These are phyloP conservation scores for Yamagishiella unicocca DNA, from an alignment of 139 green algal species.

Conservation along the genomic window DNA sequence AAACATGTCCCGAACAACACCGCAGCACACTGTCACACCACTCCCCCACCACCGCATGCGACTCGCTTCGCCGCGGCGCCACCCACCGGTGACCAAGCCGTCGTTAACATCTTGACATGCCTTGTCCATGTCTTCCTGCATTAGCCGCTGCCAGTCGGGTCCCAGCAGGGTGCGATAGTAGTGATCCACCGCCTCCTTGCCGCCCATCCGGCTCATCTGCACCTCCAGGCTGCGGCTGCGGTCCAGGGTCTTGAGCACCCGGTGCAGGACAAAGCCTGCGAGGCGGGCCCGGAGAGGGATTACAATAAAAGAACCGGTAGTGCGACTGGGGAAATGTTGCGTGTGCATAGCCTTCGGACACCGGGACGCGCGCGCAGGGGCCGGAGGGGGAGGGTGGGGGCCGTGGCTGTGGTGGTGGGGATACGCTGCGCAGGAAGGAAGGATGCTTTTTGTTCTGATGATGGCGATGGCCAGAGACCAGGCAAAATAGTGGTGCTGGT, in stretches of 20 bases:
- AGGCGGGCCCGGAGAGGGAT: too few species aligned
- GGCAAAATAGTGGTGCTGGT: too few species aligned
- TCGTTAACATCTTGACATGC: conserved; percentile 65
- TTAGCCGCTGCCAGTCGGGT: conserved; percentile 63
- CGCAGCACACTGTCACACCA: not conserved
- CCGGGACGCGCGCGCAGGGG: too few species aligned
- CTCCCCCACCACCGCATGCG: not conserved
- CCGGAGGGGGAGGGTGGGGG: not conserved
- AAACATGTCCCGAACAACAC: too few species aligned
- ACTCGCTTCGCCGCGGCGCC: not conserved
- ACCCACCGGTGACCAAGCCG: conserved; percentile 60
- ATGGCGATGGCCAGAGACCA: too few species aligned
- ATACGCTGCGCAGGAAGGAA: too few species aligned
- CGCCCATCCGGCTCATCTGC: conserved; percentile 44
- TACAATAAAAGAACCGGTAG: too few species aligned
- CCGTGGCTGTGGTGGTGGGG: too few species aligned
- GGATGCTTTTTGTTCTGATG: too few species aligned
- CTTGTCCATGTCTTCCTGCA: conserved; percentile 58
- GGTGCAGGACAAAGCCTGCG: conserved; percentile 48
- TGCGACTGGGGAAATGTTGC: too few species aligned
- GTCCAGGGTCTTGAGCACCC: conserved; percentile 19
- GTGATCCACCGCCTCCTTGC: conserved; percentile 43
- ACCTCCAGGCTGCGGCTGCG: conserved; percentile 19
- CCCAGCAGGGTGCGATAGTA: conserved; percentile 63
- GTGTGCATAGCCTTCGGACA: too few species aligned